These are phyloP conservation scores for Letharia columbiana DNA, from an alignment of 495 filamentous ascomycete species.

Conservation along the genomic window DNA sequence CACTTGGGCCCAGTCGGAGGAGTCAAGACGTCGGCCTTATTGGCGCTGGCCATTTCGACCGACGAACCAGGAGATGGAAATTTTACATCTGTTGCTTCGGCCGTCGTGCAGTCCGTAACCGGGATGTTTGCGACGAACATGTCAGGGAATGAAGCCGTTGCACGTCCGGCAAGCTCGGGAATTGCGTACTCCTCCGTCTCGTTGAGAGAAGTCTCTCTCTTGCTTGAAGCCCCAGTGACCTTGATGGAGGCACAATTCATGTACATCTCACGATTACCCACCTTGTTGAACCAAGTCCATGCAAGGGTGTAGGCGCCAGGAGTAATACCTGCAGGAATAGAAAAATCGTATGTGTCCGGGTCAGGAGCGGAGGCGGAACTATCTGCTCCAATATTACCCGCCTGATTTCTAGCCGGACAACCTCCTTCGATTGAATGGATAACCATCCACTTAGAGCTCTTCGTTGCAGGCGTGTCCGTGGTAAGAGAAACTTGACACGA, in stretches of 20 bases:
- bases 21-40: background rate
- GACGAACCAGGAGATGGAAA: conserved; percentile 23
- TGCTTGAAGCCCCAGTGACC: conserved; percentile 36
- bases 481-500: conserved; percentile 40
- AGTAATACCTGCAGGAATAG: conserved; percentile 52
- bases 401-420: conserved; percentile 30
- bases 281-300: conserved; percentile 52
- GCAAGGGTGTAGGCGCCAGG: conserved; percentile 44
- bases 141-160: conserved; percentile 33
- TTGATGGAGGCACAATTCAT: conserved; percentile 50
- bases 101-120: conserved; percentile 28
- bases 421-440: conserved; percentile 37
- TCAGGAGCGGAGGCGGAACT: conserved; percentile 17
- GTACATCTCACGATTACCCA: conserved; percentile 53
- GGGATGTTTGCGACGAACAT: conserved; percentile 54
- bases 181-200: conserved; percentile 6
- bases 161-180: conserved; percentile 19
- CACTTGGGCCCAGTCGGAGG: conserved; percentile 15
- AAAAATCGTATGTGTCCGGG: conserved; percentile 47
- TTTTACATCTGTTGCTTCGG: conserved; percentile 24
- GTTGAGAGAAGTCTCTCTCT: conserved; percentile 27
- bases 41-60: conserved; percentile 12
- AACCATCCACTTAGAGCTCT: conserved; percentile 31
- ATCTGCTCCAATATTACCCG: conserved; percentile 32
- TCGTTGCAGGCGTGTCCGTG: conserved; percentile 34